Percentiles rank a stretch among this genome's conserved stretches.
phyloP scores from a whole-genome alignment of 345 rosid genomes.

The Eucalyptus erythrocorys region DNA sequence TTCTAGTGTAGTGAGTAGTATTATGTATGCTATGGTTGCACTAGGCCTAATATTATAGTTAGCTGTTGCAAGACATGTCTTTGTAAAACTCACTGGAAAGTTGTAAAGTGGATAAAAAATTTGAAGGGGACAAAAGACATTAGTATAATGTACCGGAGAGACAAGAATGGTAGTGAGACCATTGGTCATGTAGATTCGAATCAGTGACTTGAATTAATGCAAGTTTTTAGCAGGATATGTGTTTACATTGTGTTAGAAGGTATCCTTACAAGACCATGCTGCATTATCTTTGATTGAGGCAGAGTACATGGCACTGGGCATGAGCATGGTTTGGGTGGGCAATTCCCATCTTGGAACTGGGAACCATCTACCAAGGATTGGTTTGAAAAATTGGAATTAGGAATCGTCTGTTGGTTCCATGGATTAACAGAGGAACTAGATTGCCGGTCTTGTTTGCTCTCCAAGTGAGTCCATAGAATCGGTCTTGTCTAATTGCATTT shows the following conservation, averaged over 20 bases:
- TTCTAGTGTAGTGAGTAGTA: too few species aligned
- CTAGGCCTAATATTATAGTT: not conserved
- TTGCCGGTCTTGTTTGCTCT: rapidly evolving
- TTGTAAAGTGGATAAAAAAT: not conserved
- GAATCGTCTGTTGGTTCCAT: rapidly evolving
- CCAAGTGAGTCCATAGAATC: too few species aligned
- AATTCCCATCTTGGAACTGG: too few species aligned
- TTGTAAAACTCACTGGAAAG: not conserved
- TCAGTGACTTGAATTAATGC: not conserved
- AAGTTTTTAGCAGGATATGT: not conserved
- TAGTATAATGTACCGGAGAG: rapidly evolving
- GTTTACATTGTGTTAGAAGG: too few species aligned
- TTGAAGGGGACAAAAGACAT: not conserved
- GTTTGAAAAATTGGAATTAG: too few species aligned
- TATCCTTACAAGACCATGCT: too few species aligned
- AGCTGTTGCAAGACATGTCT: rapidly evolving
- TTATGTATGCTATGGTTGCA: not conserved
- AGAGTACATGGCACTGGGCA: rapidly evolving
- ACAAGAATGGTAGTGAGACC: not conserved
- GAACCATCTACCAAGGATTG: too few species aligned
- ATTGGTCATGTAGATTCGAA: not conserved
- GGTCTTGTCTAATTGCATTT: rapidly evolving
- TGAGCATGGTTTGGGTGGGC: too few species aligned
- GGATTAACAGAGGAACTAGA: too few species aligned
- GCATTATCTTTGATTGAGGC: too few species aligned